Base-by-base conservation (phyloP, 1,284 basidiomycete species). In the Termitomyces sp. region DNA sequence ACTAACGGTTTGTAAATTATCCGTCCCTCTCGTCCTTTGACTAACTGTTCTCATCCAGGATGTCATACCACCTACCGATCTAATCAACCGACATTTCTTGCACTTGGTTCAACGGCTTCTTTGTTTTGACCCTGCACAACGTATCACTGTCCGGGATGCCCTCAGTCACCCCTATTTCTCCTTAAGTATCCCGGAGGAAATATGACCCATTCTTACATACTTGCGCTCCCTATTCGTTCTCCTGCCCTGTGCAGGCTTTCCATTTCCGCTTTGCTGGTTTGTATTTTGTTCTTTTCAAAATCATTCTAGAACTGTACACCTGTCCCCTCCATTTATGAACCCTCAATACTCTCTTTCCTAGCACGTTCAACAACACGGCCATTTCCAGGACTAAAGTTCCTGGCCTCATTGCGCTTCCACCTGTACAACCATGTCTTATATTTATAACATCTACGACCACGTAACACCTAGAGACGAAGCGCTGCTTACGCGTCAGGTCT, bases 61-160 rank as follows among this genome's bases (percentile, higher is more conserved):
- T 56, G 90, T 97, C 61, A 93, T 97, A 60, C 83, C 82, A 46
- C 83, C 82, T 28, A 79, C 70, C 47, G 83, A 93, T 67, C 68
- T 76, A 43, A 75, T 84, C 63, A 93, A 93, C 68, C 74, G 77
- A 62, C 80, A 88, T 60, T 97, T 98, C 73, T 72, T 93, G 61
- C 86, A 95, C 67, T 81, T 98, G 28, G 88, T 99, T 57, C 80
- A 83, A 64, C 86, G 84, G 65, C 76, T 99, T 54, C 81, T 99
- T 43, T 86, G 87, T 53, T 99, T 96, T 71, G 96, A 99, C 69
- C 93, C 94, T 33, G 79, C 81, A 1, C 84, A 91, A 61, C 85
- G 94, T 60, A 86, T 94, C 60, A 86, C 86, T 16, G 93, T 97
- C 41, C 79, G 83, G 64, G 86, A 93, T 42, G 95, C 95, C 18